Evolutionary conservation across 2,329 filamentous ascomycete genomes (phyloP).

Genomic region (Pestalotiopsis sp.): DNA sequence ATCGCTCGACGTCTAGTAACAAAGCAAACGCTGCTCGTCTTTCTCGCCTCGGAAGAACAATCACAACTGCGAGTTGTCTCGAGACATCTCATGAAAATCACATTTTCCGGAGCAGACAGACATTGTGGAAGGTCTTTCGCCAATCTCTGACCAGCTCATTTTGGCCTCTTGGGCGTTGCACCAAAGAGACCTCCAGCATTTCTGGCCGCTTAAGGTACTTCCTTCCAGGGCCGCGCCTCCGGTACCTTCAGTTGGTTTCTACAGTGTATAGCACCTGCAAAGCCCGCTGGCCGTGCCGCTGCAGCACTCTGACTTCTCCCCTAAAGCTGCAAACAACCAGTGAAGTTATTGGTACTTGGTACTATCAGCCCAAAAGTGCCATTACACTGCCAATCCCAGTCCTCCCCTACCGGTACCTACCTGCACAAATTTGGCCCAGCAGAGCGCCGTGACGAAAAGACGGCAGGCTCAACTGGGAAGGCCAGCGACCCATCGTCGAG

Average conservation of each 20-base stretch:
- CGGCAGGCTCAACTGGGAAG: constrained; percentile 12
- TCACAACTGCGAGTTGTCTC: background rate
- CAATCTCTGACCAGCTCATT: background rate
- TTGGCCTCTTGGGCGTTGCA: background rate
- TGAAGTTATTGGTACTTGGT: constrained; percentile 10
- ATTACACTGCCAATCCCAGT: background rate
- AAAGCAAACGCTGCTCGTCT: background rate
- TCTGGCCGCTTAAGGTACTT: background rate
- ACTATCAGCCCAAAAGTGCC: background rate
- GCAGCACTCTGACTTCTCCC: background rate
- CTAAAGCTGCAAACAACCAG: background rate
- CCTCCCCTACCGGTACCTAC: background rate
- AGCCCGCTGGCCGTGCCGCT: background rate
- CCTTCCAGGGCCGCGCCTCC: background rate
- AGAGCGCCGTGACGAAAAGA: constrained; percentile 5
- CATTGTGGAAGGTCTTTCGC: background rate
- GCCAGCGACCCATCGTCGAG: constrained; percentile 6
- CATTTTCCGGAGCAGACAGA: background rate
- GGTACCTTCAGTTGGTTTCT: background rate
- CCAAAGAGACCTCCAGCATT: background rate
- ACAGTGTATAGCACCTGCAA: background rate
- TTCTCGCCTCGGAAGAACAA: background rate
- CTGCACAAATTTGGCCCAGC: background rate
- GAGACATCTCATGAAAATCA: background rate
- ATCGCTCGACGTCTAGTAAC: background rate